Evolutionary conservation across 371 early-diverging fungal genomes (phyloP).

Genomic region (Amoeboaphelidium protococcarum): DNA sequence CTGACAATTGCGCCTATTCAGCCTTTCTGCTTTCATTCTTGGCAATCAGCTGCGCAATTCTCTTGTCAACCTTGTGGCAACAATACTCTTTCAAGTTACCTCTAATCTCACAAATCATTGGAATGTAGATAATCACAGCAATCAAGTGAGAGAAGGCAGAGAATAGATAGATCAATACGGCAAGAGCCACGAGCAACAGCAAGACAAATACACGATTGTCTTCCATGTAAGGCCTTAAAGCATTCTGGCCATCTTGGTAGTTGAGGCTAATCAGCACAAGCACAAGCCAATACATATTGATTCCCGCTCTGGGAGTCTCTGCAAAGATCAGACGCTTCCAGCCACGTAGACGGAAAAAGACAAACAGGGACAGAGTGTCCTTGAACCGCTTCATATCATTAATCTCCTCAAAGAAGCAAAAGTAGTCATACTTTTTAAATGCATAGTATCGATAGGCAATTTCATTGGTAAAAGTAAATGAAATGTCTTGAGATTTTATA

Average conservation of each 20-base stretch:
- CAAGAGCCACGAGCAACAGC: slow-evolving; percentile 27
- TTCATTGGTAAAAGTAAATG: slow-evolving; percentile 39
- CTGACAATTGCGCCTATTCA: no score
- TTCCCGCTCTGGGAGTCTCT: slow-evolving; percentile 49
- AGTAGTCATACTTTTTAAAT: slow-evolving; percentile 31
- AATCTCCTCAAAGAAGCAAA: slow-evolving; percentile 48
- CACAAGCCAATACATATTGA: slow-evolving; percentile 18
- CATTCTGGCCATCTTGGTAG: slow-evolving; percentile 12
- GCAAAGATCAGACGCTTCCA: slow-evolving; percentile 67
- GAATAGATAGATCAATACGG: slow-evolving; percentile 21
- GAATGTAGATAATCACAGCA: slow-evolving; percentile 49
- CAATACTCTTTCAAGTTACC: slow-evolving; percentile 77
- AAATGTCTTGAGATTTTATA: slow-evolving; percentile 36
- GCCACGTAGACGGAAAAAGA: slow-evolving; percentile 35
- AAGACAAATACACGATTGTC: slow-evolving; percentile 9
- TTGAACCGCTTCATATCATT: slow-evolving; percentile 26
- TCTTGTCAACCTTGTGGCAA: slow-evolving; percentile 67
- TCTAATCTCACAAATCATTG: slow-evolving; percentile 41
- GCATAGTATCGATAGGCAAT: slow-evolving; percentile 32
- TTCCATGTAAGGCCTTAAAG: slow-evolving; percentile 6
- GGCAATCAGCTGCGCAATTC: slow-evolving; percentile 5
- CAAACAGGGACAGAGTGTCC: slow-evolving; percentile 50
- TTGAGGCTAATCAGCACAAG: slow-evolving; percentile 17
- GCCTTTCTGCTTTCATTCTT: no score
- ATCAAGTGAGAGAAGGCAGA: slow-evolving; percentile 21